Percentiles rank a stretch among this genome's conserved stretches.
Conservation (phyloP, 208 protist species). For the Sergeia podlipaevii region DNA sequence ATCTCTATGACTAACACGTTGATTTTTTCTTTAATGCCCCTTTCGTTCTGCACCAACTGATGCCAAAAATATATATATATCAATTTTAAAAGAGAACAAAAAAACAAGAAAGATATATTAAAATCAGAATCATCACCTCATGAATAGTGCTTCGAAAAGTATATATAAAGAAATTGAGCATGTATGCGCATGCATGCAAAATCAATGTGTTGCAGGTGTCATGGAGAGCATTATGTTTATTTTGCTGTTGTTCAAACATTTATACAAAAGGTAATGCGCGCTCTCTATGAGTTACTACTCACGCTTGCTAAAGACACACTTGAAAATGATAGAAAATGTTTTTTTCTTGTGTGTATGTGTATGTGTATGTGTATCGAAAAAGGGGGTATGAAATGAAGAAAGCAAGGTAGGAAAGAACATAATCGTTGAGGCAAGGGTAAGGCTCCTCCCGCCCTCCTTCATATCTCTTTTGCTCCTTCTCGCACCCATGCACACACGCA, state of each 20-base stretch:
- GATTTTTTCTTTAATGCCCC: no score
- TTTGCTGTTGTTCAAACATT: no score
- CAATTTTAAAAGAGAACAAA: no score
- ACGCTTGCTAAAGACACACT: not conserved
- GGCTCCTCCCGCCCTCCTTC: not conserved
- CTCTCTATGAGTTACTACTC: not conserved
- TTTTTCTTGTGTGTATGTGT: not conserved
- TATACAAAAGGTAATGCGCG: not conserved
- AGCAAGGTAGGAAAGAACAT: no score
- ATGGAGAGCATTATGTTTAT: no score
- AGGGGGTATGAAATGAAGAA: not conserved
- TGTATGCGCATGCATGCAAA: not conserved
- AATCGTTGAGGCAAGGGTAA: not conserved
- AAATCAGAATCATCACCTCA: not conserved
- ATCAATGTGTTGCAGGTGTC: not conserved
- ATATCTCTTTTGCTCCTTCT: constrained; percentile 5
- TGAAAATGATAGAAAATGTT: not conserved
- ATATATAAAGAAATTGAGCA: not conserved
- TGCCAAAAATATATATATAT: no score
- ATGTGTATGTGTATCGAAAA: not conserved
- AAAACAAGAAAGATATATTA: constrained; percentile 1
- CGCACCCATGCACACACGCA: not conserved
- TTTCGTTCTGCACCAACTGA: no score
- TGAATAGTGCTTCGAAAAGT: not conserved
- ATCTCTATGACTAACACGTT: no score